These are phyloP conservation scores for Phytopythium oedochilum DNA, from an alignment of 352 stramenopile genomes.

Conservation along the genomic window DNA sequence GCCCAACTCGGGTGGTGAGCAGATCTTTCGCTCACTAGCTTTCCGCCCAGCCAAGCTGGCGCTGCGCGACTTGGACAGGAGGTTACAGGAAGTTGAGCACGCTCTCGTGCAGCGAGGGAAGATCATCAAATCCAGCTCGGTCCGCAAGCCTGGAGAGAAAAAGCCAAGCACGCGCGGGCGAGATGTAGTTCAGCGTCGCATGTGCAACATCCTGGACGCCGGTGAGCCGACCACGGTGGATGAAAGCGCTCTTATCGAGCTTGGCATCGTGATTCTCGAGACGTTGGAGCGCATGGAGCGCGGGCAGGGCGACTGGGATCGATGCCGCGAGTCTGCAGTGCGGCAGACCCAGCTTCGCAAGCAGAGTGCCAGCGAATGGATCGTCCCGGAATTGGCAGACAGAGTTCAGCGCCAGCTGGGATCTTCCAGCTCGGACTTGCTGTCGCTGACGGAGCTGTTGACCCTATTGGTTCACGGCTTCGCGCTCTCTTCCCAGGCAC, in stretches of 20 bases:
- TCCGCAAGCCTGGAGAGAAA: slow-evolving; percentile 43
- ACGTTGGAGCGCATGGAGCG: slow-evolving; percentile 69
- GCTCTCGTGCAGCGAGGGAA: slow-evolving; percentile 40
- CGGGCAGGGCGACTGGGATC: slow-evolving; percentile 42
- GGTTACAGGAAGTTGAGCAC: slow-evolving; percentile 56
- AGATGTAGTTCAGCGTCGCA: slow-evolving; percentile 66
- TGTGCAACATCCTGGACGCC: slow-evolving; percentile 63
- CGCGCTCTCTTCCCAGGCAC: slow-evolving; percentile 35
- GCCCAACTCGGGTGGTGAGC: slow-evolving; percentile 29
- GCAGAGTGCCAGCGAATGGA: slow-evolving; percentile 52
- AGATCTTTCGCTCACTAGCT: slow-evolving; percentile 60
- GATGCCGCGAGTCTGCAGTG: slow-evolving; percentile 34
- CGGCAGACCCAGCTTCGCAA: slow-evolving; percentile 50
- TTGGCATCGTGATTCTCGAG: slow-evolving; percentile 70
- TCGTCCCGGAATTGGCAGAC: slow-evolving; percentile 64
- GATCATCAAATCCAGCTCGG: slow-evolving; percentile 38
- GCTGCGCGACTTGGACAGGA: slow-evolving; percentile 63
- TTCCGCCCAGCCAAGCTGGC: slow-evolving; percentile 62
- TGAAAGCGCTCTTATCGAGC: slow-evolving; percentile 58
- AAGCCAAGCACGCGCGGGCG: slow-evolving; percentile 39
- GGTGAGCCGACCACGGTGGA: slow-evolving; percentile 48
- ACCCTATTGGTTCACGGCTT: slow-evolving; percentile 63
- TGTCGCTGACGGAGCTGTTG: slow-evolving; percentile 41
- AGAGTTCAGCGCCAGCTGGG: slow-evolving; percentile 33
- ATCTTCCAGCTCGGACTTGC: slow-evolving; percentile 11